Evolutionary conservation across 257 asterid genomes (phyloP).

Genomic region (Nicotiana paniculata): DNA sequence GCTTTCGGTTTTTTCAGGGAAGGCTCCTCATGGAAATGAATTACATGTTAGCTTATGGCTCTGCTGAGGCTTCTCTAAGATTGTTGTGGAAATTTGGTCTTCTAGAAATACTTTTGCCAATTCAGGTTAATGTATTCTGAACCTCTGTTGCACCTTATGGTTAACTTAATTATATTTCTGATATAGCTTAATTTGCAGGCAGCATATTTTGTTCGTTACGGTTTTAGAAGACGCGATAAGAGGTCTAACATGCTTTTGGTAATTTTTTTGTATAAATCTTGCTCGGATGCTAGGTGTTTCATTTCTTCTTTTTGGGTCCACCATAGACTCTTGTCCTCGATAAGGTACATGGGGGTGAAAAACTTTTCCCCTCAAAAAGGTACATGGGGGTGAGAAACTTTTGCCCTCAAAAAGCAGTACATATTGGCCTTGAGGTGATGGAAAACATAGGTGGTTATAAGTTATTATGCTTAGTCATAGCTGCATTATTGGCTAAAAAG

Average conservation of each 20-base stretch:
- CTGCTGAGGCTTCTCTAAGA: constrained; percentile 32
- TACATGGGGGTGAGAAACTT: neutral
- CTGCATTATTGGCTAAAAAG: neutral
- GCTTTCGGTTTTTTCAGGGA: constrained; percentile 14
- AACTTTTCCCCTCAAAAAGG: neutral
- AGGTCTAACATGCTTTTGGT: constrained; percentile 36
- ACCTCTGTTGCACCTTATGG: neutral
- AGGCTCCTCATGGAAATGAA: constrained; percentile 33
- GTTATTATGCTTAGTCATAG: neutral
- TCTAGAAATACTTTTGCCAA: constrained; percentile 27
- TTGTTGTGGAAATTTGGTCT: constrained; percentile 31
- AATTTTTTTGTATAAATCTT: neutral
- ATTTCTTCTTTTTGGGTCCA: neutral
- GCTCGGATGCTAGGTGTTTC: neutral
- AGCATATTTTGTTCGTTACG: constrained; percentile 23
- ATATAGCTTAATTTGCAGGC: constrained; percentile 20
- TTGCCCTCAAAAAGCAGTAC: neutral
- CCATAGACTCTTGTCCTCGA: neutral
- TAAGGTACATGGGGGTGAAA: neutral
- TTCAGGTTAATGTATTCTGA: constrained; percentile 14
- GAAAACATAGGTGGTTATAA: neutral
- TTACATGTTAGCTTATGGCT: constrained; percentile 33
- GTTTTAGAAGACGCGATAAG: constrained; percentile 27
- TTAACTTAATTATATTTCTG: neutral
- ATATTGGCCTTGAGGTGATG: neutral